Percentiles rank a stretch among this genome's conserved stretches.
Evolutionary conservation across 495 filamentous ascomycete species (phyloP).

Genomic region (Xylaria cubensis): DNA sequence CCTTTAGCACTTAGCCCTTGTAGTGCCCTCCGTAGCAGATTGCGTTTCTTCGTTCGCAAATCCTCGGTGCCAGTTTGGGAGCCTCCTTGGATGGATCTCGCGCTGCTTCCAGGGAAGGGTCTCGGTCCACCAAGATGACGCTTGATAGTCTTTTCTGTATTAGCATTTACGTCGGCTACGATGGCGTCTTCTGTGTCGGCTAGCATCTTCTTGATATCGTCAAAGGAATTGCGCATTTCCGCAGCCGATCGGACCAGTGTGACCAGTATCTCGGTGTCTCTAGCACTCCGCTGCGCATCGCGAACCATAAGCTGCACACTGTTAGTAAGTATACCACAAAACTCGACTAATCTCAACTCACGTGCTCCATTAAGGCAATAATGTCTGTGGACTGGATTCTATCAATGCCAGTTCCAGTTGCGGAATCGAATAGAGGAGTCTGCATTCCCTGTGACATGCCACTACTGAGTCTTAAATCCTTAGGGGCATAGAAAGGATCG

Average conservation of each 20-base stretch:
- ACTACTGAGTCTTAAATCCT: constrained; percentile 77
- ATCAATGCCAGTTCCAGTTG: constrained; percentile 88
- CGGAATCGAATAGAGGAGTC: constrained; percentile 88
- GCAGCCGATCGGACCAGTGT: constrained; percentile 92
- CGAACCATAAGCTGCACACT: constrained; percentile 83
- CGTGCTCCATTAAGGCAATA: constrained; percentile 95
- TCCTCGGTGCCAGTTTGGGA: constrained; percentile 77
- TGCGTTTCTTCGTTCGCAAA: constrained; percentile 77
- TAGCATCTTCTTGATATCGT: constrained; percentile 93
- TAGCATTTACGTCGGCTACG: constrained; percentile 80
- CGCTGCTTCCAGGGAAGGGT: constrained; percentile 72
- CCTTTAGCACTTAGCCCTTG: constrained; percentile 87
- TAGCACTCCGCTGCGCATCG: constrained; percentile 94
- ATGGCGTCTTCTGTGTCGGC: constrained; percentile 84
- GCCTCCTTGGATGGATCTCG: constrained; percentile 59
- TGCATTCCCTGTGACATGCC: constrained; percentile 90
- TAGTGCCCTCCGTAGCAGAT: constrained; percentile 88
- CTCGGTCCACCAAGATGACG: constrained; percentile 86
- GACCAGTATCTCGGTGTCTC: constrained; percentile 95
- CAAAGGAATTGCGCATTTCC: constrained; percentile 96
- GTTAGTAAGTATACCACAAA: constrained; percentile 20
- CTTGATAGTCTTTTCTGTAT: constrained; percentile 82
- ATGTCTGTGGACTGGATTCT: constrained; percentile 97
- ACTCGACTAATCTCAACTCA: constrained; percentile 50
- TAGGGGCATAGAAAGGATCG: constrained; percentile 64